Conservation (phyloP, 2,329 filamentous ascomycete species). For the Cytospora schulzeri region DNA sequence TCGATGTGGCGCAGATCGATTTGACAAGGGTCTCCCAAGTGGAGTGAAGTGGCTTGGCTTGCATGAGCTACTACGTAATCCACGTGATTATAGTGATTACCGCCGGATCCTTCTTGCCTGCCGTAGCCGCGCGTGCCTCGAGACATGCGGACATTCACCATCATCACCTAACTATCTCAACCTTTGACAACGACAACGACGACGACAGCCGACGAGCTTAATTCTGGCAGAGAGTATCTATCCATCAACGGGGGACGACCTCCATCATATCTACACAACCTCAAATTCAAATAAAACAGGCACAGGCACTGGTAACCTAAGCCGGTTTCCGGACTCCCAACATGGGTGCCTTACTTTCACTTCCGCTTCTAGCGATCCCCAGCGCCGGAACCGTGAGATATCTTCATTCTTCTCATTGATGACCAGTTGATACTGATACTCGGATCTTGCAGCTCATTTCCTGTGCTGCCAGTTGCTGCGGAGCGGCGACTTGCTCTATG, state of each 20-base stretch:
- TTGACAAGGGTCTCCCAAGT: not conserved
- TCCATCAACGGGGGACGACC: not conserved
- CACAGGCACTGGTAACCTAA: constrained; percentile 4
- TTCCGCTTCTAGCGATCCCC: constrained; percentile 87
- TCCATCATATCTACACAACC: not conserved
- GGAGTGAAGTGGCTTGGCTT: constrained; percentile 6
- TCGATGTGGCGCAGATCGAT: not conserved
- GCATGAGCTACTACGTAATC: constrained; percentile 1
- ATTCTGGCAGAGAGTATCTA: not conserved
- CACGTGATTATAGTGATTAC: constrained; percentile 14
- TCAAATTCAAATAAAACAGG: not conserved
- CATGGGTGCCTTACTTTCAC: constrained; percentile 90
- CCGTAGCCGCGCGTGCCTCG: not conserved
- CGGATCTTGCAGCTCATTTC: constrained; percentile 63
- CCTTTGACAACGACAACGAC: constrained; percentile 5
- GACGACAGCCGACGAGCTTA: not conserved
- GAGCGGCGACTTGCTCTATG: constrained; percentile 93
- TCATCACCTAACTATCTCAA: not conserved
- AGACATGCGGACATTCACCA: not conserved
- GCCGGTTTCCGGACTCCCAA: constrained; percentile 27
- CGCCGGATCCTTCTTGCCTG: not conserved
- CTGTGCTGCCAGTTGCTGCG: constrained; percentile 87
- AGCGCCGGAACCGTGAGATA: constrained; percentile 78
- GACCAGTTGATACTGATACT: not conserved
- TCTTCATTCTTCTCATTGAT: not conserved